Conservation (phyloP, 306 rosid species). For the Arachis stenosperma region DNA sequence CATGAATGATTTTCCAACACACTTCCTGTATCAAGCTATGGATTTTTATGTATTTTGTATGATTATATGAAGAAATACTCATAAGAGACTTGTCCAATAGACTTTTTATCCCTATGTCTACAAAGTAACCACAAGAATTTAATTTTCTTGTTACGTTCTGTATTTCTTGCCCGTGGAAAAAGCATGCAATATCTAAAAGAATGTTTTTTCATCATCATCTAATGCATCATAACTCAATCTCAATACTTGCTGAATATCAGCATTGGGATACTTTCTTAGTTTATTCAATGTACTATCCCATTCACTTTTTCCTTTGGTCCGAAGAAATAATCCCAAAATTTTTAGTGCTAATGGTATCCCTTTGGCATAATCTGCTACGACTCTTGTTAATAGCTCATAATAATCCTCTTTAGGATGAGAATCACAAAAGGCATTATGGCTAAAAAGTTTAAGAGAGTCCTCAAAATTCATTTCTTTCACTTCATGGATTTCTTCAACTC, state of each 20-base stretch:
- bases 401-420: neutral
- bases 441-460: neutral
- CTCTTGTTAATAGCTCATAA: neutral
- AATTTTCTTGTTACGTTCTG: neutral
- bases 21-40: conserved; percentile 30
- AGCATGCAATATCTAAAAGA: conserved; percentile 1
- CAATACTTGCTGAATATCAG: neutral
- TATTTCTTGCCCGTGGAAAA: neutral
- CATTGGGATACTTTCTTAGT: neutral
- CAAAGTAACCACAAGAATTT: neutral
- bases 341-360: neutral
- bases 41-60: too few relatives aligned
- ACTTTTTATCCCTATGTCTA: neutral
- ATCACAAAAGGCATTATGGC: neutral
- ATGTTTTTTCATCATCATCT: neutral
- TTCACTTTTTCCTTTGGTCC: neutral
- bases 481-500: neutral
- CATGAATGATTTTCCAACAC: conserved; percentile 1
- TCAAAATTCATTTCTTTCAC: neutral
- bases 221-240: neutral
- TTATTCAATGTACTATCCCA: conserved; percentile 10
- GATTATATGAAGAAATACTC: neutral
- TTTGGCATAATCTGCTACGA: neutral
- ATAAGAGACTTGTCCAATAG: conserved; percentile 16
- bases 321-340: neutral